A percentile compares a stretch with the other conserved stretches of the same genome.
These are phyloP conservation scores for Scleroderma citrinum DNA, from an alignment of 768 basidiomycete genomes.

Conservation along the genomic window DNA sequence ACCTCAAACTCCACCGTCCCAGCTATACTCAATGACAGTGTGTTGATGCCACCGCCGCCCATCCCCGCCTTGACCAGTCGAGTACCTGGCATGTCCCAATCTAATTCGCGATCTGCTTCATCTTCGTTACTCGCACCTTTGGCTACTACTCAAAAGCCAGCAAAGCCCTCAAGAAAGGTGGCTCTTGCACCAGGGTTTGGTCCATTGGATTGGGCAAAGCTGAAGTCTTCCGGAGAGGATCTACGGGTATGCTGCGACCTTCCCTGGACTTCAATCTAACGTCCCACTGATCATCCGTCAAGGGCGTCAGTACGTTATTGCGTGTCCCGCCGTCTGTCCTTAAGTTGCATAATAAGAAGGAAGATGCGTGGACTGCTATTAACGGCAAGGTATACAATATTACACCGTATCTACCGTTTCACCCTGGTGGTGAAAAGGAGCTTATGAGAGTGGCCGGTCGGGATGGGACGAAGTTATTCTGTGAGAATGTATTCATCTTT, in stretches of 20 bases:
- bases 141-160: slow-evolving; percentile 56
- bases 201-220: slow-evolving; percentile 87
- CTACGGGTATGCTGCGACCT: slow-evolving; percentile 50
- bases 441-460: slow-evolving; percentile 92
- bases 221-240: slow-evolving; percentile 78
- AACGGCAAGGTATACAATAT: slow-evolving; percentile 96
- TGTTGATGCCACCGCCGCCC: slow-evolving; percentile 49
- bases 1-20: slow-evolving; percentile 12
- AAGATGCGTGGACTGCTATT: slow-evolving; percentile 92
- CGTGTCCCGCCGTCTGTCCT: slow-evolving; percentile 74
- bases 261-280: not conserved
- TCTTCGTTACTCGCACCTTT: slow-evolving; percentile 49
- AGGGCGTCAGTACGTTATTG: slow-evolving; percentile 67
- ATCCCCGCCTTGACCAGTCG: slow-evolving; percentile 35
- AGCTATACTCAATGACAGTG: slow-evolving; percentile 38
- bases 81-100: slow-evolving; percentile 26
- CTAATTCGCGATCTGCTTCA: slow-evolving; percentile 23
- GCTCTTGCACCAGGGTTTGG: slow-evolving; percentile 88
- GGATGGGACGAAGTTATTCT: slow-evolving; percentile 92
- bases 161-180: slow-evolving; percentile 69
- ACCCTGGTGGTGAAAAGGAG: slow-evolving; percentile 93
- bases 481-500: slow-evolving; percentile 41
- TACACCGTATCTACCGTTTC: slow-evolving; percentile 83
- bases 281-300: slow-evolving; percentile 4
- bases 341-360: slow-evolving; percentile 72